Conservation (phyloP, 257 asterid genomes). For the Schizonepeta tenuifolia region DNA sequence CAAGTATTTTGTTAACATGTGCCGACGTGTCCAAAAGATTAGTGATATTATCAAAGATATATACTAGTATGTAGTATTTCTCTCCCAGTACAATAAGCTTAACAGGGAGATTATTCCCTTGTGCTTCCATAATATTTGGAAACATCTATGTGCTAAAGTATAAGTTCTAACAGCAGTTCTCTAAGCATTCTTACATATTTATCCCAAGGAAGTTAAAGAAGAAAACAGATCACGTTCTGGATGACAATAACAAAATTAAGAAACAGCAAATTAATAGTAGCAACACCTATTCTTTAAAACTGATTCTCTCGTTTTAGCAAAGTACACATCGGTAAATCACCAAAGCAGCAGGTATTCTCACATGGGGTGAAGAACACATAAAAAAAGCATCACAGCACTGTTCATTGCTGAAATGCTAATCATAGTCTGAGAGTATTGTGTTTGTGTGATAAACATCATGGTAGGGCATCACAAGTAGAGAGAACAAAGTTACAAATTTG, state of each 20-base stretch:
- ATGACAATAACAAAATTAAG: neutral
- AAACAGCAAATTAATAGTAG: neutral
- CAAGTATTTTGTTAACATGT: too few relatives aligned
- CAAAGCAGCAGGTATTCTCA: neutral
- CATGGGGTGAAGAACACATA: constrained; percentile 9
- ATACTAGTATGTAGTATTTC: neutral
- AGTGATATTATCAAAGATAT: constrained; percentile 1
- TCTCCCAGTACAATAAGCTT: constrained; percentile 11
- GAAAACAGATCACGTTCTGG: constrained; percentile 1
- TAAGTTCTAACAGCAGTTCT: neutral
- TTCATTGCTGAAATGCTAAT: constrained; percentile 3
- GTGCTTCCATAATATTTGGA: constrained; percentile 2
- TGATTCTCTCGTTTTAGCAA: neutral
- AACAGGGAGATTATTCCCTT: constrained; percentile 20
- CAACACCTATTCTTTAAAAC: neutral
- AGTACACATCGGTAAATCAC: constrained; percentile 11
- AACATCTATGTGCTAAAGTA: neutral
- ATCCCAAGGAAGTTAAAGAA: neutral
- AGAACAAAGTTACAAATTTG: neutral
- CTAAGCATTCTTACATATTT: neutral
- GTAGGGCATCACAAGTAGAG: neutral
- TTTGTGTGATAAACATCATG: neutral
- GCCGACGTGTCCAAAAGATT: constrained; percentile 12
- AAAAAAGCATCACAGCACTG: neutral
- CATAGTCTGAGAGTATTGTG: neutral